Evolutionary conservation across 129 eudicot genomes (phyloP), one percentile per base, ranked within the genome.

Genomic region (Tagetes erecta): DNA sequence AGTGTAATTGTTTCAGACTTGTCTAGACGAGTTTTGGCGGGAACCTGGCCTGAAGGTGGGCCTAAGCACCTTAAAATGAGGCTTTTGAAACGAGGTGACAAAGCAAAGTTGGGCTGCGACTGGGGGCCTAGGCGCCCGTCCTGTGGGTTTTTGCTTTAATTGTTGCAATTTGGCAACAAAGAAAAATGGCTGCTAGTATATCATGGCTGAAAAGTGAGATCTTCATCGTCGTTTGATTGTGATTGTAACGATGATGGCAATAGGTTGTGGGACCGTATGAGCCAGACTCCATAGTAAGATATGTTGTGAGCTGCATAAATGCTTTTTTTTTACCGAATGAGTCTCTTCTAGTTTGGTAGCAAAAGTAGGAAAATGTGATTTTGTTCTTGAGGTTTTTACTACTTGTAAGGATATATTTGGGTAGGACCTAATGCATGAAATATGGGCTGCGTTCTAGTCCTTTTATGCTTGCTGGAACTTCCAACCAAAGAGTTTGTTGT

Each of bases 211-310:
- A 72, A 31, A 55, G 11, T 63, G 62, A 50, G 46, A 49, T 80
- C 76, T 65, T 81, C 87, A 83, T 83, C 66, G 71, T 52, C 67
- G 31, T 40, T 56, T 4, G 71, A 72, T 40, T 60, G 39, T 11
- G 52, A 12, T 2, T 49, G 47, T 42, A 42, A 42, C 7, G 14
- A 14, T 11, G 53, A 49, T 11, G 53, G 20, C 12, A 14, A 72
- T 64, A 47, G 78, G 53, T 63, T 68, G 20, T 39, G 36, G 36
- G 58, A 57, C 8, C 8, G 50, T 45, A 45, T 45, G 50, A 45
- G 50, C 50, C 0, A 45, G 50, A 8, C 50, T 45, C 2, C 31
- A 64, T 78, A 76, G 76, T 67, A 72, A 70, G 67, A 63, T 70
- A 53, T 68, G 8, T n/a, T 11, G 38, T 56, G 73, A 77, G 45